phyloP scores from a whole-genome alignment of 805 yeast species.

The Lipomyces yamadae region DNA sequence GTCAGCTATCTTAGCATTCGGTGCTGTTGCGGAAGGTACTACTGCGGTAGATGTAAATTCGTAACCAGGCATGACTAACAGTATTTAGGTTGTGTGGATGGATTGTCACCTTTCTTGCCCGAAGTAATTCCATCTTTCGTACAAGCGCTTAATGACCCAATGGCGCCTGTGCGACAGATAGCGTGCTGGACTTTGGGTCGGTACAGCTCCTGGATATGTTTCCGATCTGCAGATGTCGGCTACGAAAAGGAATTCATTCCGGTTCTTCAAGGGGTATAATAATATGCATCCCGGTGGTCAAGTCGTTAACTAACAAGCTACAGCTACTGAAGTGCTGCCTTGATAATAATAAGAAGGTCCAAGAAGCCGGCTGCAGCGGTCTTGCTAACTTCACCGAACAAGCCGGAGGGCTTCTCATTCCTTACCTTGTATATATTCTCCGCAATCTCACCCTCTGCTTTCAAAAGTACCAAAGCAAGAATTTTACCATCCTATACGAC shows the following conservation, averaged over 20 bases:
- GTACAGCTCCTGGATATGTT: slow-evolving; percentile 79
- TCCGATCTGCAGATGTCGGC: slow-evolving; percentile 64
- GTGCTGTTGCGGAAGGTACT: slow-evolving; percentile 85
- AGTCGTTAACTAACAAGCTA: neutral
- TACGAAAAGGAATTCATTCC: slow-evolving; percentile 73
- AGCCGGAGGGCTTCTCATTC: slow-evolving; percentile 66
- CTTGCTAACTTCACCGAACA: slow-evolving; percentile 81
- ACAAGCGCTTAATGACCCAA: slow-evolving; percentile 68
- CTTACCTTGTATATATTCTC: slow-evolving; percentile 68
- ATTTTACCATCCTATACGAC: slow-evolving; percentile 81
- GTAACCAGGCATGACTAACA: neutral
- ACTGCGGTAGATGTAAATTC: neutral
- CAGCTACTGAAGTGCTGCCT: slow-evolving; percentile 63
- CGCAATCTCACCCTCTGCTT: slow-evolving; percentile 76
- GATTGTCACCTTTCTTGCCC: slow-evolving; percentile 72
- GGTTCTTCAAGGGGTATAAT: slow-evolving; percentile 68
- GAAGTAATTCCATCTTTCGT: slow-evolving; percentile 82
- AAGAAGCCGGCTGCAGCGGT: slow-evolving; percentile 90
- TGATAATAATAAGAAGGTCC: slow-evolving; percentile 90
- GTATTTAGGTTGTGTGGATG: slow-evolving; percentile 57
- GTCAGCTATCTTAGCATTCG: slow-evolving; percentile 90
- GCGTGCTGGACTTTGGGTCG: slow-evolving; percentile 95
- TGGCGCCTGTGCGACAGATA: slow-evolving; percentile 84
- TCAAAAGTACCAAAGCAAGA: slow-evolving; percentile 76
- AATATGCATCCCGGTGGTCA: neutral